Percentiles rank a stretch among this genome's conserved stretches.
phyloP scores from a whole-genome alignment of 305 asterid genomes.

The Fraxinus dipetala region DNA sequence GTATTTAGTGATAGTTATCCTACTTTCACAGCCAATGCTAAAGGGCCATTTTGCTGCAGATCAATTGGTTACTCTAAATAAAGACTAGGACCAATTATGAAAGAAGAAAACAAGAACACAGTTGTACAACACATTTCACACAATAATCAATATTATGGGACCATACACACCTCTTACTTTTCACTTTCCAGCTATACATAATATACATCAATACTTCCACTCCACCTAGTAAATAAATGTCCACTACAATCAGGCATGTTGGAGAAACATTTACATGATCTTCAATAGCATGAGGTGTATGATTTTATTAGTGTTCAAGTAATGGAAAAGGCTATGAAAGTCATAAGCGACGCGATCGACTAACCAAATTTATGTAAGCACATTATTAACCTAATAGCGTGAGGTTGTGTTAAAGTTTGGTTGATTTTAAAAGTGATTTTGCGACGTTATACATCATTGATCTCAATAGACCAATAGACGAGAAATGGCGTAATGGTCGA shows the following conservation, averaged over 20 bases:
- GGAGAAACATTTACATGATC: too few species aligned
- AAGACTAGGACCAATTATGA: constrained; percentile 19
- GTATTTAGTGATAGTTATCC: not conserved
- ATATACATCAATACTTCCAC: constrained; percentile 14
- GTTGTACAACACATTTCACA: constrained; percentile 11
- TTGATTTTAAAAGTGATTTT: not conserved
- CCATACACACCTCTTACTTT: not conserved
- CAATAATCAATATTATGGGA: constrained; percentile 13
- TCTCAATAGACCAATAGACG: not conserved
- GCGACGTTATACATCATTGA: not conserved
- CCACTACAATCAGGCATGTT: constrained; percentile 25
- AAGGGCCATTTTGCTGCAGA: constrained; percentile 25
- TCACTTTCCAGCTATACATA: constrained; percentile 26
- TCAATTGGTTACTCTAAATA: constrained; percentile 29
- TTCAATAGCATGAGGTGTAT: too few species aligned
- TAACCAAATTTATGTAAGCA: not conserved
- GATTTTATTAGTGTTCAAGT: too few species aligned
- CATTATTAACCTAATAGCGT: too few species aligned
- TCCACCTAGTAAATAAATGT: constrained; percentile 25
- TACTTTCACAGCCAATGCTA: not conserved
- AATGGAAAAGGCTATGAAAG: too few species aligned
- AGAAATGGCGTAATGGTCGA: not conserved
- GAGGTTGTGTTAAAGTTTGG: too few species aligned
- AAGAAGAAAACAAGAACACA: not conserved
- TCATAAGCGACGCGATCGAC: too few species aligned